Conservation (phyloP, 2,329 filamentous ascomycete species). For the Hypomyces perniciosus region DNA sequence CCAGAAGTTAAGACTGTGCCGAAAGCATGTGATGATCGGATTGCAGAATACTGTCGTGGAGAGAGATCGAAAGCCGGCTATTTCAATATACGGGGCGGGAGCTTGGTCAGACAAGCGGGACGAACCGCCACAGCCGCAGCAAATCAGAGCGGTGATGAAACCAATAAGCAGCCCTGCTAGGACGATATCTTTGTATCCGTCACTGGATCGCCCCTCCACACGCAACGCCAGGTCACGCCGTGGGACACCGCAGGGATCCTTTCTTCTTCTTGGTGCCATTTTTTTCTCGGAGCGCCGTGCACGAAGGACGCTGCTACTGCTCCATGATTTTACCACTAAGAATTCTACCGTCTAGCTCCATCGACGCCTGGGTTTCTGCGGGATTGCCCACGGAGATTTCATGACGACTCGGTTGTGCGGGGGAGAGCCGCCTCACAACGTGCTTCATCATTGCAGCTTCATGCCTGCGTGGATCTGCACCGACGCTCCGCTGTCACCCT, state of each 20-base stretch:
- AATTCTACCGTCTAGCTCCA: background rate
- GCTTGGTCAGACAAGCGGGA: background rate
- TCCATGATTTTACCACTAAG: background rate
- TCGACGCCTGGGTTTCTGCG: too few relatives aligned
- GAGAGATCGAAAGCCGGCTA: background rate
- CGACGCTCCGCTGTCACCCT: background rate
- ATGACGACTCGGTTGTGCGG: too few relatives aligned
- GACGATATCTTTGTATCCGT: slow-evolving; percentile 1
- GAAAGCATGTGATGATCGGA: slow-evolving; percentile 14
- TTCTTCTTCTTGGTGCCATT: background rate
- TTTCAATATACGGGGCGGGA: background rate
- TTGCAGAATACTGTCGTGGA: slow-evolving; percentile 3
- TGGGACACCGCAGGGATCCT: background rate
- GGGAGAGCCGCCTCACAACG: too few relatives aligned
- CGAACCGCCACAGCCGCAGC: background rate
- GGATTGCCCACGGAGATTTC: too few relatives aligned
- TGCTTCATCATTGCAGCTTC: background rate
- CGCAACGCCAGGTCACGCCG: background rate
- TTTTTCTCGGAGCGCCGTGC: background rate
- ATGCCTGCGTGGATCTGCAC: background rate
- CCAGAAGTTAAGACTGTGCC: slow-evolving; percentile 1
- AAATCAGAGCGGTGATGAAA: background rate
- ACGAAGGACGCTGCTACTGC: background rate
- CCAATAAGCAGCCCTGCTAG: background rate
- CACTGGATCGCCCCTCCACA: background rate